These are phyloP conservation scores for Hypoxylon rickii DNA, from an alignment of 495 filamentous ascomycete species.

Conservation along the genomic window DNA sequence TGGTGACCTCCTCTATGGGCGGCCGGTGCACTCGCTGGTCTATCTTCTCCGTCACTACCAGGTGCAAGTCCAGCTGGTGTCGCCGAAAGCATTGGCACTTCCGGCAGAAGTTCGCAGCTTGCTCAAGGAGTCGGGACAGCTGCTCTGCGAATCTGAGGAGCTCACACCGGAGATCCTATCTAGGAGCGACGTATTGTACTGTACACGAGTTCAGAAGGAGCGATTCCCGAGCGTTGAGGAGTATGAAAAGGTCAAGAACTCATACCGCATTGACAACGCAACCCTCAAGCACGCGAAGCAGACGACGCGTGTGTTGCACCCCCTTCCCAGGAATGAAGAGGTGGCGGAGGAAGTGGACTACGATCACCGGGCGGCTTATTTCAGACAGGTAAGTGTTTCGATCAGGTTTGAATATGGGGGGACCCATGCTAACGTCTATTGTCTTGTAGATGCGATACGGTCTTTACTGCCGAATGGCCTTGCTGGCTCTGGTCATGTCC, in stretches of 20 bases:
- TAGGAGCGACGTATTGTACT: conserved; percentile 88
- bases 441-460: conserved; percentile 90
- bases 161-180: conserved; percentile 85
- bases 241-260: conserved; percentile 85
- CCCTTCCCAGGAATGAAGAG: conserved; percentile 89
- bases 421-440: conserved; percentile 54
- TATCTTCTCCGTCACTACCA: conserved; percentile 94
- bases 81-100: conserved; percentile 76
- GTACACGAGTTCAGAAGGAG: conserved; percentile 95
- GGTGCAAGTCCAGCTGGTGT: conserved; percentile 88
- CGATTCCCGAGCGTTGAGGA: conserved; percentile 77
- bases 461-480: conserved; percentile 92
- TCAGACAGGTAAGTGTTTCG: conserved; percentile 82
- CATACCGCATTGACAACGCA: conserved; percentile 84
- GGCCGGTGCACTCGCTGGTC: conserved; percentile 91
- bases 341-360: conserved; percentile 95
- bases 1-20: conserved; percentile 89
- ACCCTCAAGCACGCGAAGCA: conserved; percentile 90
- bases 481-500: conserved; percentile 90
- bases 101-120: conserved; percentile 73
- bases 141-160: conserved; percentile 71
- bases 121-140: conserved; percentile 72
- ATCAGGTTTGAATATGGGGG: neutral
- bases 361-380: conserved; percentile 96
- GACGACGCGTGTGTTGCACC: conserved; percentile 93